Conservation (phyloP, 805 yeast species). For the Grigorovia transvaalensis region DNA sequence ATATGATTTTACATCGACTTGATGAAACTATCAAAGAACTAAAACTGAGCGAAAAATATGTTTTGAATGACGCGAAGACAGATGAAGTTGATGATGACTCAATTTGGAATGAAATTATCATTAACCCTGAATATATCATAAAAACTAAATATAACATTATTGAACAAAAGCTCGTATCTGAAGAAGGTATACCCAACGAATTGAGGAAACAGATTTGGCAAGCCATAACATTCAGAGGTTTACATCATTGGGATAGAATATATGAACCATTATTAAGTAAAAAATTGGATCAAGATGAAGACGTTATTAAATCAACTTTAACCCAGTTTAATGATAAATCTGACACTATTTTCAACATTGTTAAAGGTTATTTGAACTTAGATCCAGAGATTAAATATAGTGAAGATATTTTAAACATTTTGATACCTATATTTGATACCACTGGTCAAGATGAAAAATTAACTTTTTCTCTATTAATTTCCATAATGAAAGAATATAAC, state of each 20-base stretch:
- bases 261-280: constrained; percentile 4
- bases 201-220: constrained; percentile 7
- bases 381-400: constrained; percentile 92
- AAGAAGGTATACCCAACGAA: constrained; percentile 1
- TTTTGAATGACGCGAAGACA: background rate
- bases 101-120: constrained; percentile 2
- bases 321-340: background rate
- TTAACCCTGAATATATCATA: constrained; percentile 3
- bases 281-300: background rate
- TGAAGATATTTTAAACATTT: constrained; percentile 87
- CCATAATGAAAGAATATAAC: constrained; percentile 70
- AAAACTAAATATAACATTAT: background rate
- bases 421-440: constrained; percentile 68
- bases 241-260: constrained; percentile 6
- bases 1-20: constrained; percentile 5
- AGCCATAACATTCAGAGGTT: constrained; percentile 3
- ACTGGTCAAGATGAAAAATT: constrained; percentile 50
- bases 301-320: background rate
- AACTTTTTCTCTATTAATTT: constrained; percentile 68
- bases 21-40: constrained; percentile 3
- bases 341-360: constrained; percentile 44
- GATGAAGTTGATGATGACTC: background rate
- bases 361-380: constrained; percentile 70
- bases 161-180: background rate
- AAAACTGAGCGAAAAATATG: constrained; percentile 5